Base-by-base conservation (phyloP, 1,284 basidiomycete species). In the Cystobasidium slooffiae region DNA sequence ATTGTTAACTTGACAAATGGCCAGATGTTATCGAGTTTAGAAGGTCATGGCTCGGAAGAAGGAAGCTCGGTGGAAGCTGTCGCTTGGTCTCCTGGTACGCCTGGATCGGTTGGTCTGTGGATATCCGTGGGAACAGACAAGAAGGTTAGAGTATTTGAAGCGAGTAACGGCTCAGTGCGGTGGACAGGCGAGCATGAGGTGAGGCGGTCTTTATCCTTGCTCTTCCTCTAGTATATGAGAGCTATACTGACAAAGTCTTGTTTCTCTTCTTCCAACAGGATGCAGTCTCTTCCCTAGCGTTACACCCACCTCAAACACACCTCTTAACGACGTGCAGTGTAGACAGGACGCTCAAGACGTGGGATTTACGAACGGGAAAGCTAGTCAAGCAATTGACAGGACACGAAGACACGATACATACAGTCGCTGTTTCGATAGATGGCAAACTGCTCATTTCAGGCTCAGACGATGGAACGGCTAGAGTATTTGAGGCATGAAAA, bases 71-170 rank as follows among this genome's bases (percentile, higher is more conserved):
- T 99, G 44, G 97, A 99, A 84, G 89, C 90, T 0, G 87, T 97
- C 46, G 88, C 88, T 68, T 98, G 97, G 84, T 96, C 63, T 83
- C 89, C 37, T 87, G 88, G 78, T 52, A 86, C 82, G 12, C 86
- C 81, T 59, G 80, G 44, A 76, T 55, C 49, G 39, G 70, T 41
- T 10, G 75, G 75, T 37, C 64, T 76, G 9, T 76, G 75, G 39
- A 88, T 94, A 0, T 94, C 92, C 0, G 94, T 91, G 8, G 94
- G 88, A 1, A 98, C 95, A 9, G 97, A 99, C 81, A 94, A 95
- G 0, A 94, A 92, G 82, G 91, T 90, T 37, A 93, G 91, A 80
- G 89, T 97, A 55, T 98, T 94, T 94, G 96, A 99, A 83, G 85
- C 96, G 51, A 87, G 87, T 61, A 93, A 92, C 14, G 91, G 91